Evolutionary conservation across 2,329 filamentous ascomycete genomes (phyloP), one percentile per base, ranked within the genome.

Genomic region (Talaromyces rugulosus): DNA sequence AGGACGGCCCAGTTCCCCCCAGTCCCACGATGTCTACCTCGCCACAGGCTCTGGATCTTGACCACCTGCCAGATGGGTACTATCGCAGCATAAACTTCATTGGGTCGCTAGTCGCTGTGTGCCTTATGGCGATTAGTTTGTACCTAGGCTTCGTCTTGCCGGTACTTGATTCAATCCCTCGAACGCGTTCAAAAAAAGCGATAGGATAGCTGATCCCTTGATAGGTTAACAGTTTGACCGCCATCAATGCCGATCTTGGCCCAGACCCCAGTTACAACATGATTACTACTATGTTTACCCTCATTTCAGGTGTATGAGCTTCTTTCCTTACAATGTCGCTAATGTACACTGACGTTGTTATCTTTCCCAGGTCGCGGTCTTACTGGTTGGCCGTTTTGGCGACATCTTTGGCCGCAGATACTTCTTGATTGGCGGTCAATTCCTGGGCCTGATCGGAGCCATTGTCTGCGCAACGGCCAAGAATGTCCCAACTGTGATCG

Each of bases 321-420:
- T 36, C 30, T 42, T 44, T 27, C 23, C 40, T 34, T 42, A 34
- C 9, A 34, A 30, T 28, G 11, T 34, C 33, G 34, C 36, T 47
- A 23, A 30, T 18, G 5, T 12, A 23, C 51, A 34, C n/a, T 52
- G 14, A 58, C 42, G 28, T 23, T 23, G 34, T 11, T 5, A 30
- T 52, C 33, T 34, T 34, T 34, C 33, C 12, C 11, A 63, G 61
- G 61, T 75, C 12, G 71, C 66, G 8, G 66, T 75, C 34, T 65
- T 71, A 3, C 67, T 76, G 16, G 70, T 74, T 3, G 75, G 74
- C 4, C 68, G 71, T 8, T 64, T 76, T 11, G 66, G 65, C 23
- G 74, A 77, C 57, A 70, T 77, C 16, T 75, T 77, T 53, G 74
- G 75, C n/a, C 67, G 75, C 9, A 65, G 74, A 59, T 75, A 67